Percentiles rank a stretch among this genome's conserved stretches.
phyloP scores from a whole-genome alignment of 1,284 basidiomycete species.

The Ustilago shanxiensis region DNA sequence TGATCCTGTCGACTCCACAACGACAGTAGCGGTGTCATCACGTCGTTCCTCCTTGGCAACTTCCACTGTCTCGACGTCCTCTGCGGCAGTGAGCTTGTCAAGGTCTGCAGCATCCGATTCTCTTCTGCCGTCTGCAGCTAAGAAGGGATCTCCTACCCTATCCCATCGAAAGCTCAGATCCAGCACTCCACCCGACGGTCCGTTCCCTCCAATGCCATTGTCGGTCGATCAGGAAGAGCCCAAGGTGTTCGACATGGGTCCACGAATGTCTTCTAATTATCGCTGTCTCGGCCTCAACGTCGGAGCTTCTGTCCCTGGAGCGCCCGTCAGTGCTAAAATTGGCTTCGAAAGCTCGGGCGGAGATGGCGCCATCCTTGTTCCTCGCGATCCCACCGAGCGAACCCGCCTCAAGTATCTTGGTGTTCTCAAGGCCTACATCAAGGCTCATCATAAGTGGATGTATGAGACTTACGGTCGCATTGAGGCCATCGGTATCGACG shows the following conservation, averaged over 20 bases:
- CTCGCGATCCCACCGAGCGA: constrained; percentile 58
- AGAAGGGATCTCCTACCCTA: constrained; percentile 27
- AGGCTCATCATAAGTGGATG: constrained; percentile 55
- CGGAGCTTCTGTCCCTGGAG: constrained; percentile 40
- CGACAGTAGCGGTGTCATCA: constrained; percentile 9
- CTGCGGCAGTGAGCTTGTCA: constrained; percentile 14
- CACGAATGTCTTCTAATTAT: constrained; percentile 55
- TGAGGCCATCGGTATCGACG: constrained; percentile 57
- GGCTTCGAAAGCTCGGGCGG: constrained; percentile 58
- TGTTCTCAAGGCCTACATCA: constrained; percentile 58
- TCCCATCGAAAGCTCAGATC: constrained; percentile 34
- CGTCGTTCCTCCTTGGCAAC: constrained; percentile 18
- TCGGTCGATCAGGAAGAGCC: constrained; percentile 48
- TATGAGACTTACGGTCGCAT: constrained; percentile 52
- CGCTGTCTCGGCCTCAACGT: constrained; percentile 44
- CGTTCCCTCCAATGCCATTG: constrained; percentile 55
- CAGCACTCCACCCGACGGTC: constrained; percentile 43
- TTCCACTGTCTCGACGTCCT: constrained; percentile 9
- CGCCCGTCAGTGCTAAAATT: constrained; percentile 48
- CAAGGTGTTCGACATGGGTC: constrained; percentile 58
- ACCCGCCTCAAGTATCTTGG: constrained; percentile 54
- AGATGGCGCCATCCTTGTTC: constrained; percentile 57
- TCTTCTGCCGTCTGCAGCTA: constrained; percentile 19
- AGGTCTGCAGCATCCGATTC: constrained; percentile 28
- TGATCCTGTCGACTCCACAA: constrained; percentile 2